A percentile compares a stretch with the other conserved stretches of the same genome.
These are phyloP conservation scores for Kitagawia praeruptora DNA, from an alignment of 129 eudicot genomes.

Conservation along the genomic window DNA sequence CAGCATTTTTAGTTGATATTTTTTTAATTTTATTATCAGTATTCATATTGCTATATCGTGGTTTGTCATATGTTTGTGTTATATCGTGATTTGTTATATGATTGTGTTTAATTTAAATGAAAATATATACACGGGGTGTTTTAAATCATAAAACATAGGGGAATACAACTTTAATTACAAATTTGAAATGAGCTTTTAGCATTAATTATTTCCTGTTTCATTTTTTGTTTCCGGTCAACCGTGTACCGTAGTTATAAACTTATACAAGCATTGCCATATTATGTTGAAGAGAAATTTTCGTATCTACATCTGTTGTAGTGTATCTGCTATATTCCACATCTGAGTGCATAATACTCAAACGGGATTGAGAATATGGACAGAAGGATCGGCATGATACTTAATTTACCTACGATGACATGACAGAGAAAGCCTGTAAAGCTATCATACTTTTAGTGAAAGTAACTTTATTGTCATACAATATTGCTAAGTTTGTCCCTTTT, in stretches of 20 bases:
- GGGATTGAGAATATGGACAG: background rate
- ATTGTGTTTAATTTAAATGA: too few relatives aligned
- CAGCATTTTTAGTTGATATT: background rate
- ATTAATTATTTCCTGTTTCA: background rate
- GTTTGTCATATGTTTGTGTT: background rate
- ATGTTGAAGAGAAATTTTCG: too few relatives aligned
- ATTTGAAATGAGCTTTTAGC: background rate
- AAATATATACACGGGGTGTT: background rate
- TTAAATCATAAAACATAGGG: too few relatives aligned
- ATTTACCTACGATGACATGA: background rate
- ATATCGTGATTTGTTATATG: too few relatives aligned
- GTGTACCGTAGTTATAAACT: too few relatives aligned
- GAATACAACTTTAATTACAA: background rate
- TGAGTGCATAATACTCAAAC: background rate
- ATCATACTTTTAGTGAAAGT: background rate
- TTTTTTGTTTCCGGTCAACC: background rate
- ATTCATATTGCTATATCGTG: background rate
- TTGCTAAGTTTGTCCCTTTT: too few relatives aligned
- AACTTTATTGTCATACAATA: background rate
- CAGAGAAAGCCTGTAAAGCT: background rate
- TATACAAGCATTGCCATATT: too few relatives aligned
- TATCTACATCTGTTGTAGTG: background rate
- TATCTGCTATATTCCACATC: background rate
- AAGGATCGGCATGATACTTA: background rate
- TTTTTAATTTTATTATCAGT: background rate